A percentile compares a stretch with the other conserved stretches of the same genome.
These are phyloP conservation scores for Collybia sordida DNA, from an alignment of 768 basidiomycete species.

Conservation along the genomic window DNA sequence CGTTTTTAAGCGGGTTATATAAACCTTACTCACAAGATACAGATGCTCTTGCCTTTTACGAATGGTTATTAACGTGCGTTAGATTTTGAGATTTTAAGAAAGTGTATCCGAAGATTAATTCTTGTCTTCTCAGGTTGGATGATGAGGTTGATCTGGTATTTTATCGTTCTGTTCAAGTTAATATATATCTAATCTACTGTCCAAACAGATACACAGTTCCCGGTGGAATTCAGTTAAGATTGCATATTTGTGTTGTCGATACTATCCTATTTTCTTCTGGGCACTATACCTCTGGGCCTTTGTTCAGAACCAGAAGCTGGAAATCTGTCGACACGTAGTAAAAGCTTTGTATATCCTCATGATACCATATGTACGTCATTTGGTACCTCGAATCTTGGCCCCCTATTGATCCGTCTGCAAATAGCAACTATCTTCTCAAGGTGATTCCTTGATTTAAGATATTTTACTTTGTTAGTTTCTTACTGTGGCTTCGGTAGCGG, in stretches of 20 bases:
- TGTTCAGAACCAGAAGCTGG: conserved; percentile 15
- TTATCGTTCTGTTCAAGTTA: neutral
- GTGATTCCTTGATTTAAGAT: neutral
- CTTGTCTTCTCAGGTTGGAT: conserved; percentile 13
- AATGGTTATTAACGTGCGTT: conserved; percentile 23
- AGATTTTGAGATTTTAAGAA: neutral
- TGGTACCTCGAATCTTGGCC: neutral
- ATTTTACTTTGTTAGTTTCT: neutral
- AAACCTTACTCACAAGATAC: neutral
- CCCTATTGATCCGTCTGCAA: no score
- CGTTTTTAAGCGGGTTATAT: neutral
- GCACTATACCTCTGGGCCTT: conserved; percentile 24
- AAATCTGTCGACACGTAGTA: conserved; percentile 16
- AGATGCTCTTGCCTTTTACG: conserved; percentile 22
- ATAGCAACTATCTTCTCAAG: conserved; percentile 19
- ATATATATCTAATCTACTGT: neutral
- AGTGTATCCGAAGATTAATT: neutral
- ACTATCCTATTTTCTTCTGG: conserved; percentile 22
- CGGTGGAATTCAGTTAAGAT: conserved; percentile 21
- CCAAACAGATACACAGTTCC: conserved; percentile 17
- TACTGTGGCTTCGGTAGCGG: conserved; percentile 13
- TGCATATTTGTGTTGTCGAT: conserved; percentile 23
- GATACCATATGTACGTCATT: conserved; percentile 20
- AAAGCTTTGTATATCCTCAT: conserved; percentile 19
- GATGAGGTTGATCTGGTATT: conserved; percentile 21